Percentiles rank a stretch among this genome's conserved stretches.
Evolutionary conservation across 495 filamentous ascomycete species (phyloP).

Genomic region (Xylaria sp.): DNA sequence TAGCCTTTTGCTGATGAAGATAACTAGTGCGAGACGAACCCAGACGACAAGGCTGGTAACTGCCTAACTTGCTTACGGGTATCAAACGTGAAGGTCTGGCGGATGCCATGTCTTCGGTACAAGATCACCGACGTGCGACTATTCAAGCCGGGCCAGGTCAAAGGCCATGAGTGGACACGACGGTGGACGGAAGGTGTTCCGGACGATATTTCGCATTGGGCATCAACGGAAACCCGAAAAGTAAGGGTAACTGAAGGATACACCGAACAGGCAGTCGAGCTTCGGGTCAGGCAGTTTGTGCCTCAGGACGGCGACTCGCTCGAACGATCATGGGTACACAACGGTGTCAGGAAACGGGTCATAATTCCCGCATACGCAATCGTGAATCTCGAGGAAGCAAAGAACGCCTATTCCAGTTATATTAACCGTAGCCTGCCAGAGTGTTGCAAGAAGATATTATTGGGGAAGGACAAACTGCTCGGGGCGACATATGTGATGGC

Average conservation of each 20-base stretch:
- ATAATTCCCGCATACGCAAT: constrained; percentile 56
- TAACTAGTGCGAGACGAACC: constrained; percentile 54
- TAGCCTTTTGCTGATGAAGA: constrained; percentile 20
- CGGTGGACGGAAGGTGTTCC: constrained; percentile 57
- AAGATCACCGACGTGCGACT: constrained; percentile 60
- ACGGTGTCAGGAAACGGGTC: constrained; percentile 45
- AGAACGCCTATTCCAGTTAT: constrained; percentile 49
- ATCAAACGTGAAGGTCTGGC: constrained; percentile 48
- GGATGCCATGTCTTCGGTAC: constrained; percentile 56
- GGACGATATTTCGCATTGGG: constrained; percentile 59
- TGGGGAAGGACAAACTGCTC: constrained; percentile 47
- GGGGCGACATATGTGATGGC: constrained; percentile 52
- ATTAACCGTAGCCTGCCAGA: constrained; percentile 48
- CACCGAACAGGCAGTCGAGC: constrained; percentile 47
- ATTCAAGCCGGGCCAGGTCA: constrained; percentile 58
- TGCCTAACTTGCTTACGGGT: constrained; percentile 59
- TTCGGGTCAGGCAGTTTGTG: constrained; percentile 55
- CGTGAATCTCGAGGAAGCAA: constrained; percentile 54
- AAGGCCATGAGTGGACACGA: constrained; percentile 59
- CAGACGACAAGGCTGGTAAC: constrained; percentile 47
- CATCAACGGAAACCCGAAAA: constrained; percentile 44
- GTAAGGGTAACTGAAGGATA: constrained; percentile 58
- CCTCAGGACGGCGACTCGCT: constrained; percentile 56
- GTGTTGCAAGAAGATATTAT: constrained; percentile 50
- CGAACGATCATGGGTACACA: constrained; percentile 53